Evolutionary conservation across 345 rosid genomes (phyloP), one percentile per base, ranked within the genome.

Genomic region (Noccaea caerulescens): DNA sequence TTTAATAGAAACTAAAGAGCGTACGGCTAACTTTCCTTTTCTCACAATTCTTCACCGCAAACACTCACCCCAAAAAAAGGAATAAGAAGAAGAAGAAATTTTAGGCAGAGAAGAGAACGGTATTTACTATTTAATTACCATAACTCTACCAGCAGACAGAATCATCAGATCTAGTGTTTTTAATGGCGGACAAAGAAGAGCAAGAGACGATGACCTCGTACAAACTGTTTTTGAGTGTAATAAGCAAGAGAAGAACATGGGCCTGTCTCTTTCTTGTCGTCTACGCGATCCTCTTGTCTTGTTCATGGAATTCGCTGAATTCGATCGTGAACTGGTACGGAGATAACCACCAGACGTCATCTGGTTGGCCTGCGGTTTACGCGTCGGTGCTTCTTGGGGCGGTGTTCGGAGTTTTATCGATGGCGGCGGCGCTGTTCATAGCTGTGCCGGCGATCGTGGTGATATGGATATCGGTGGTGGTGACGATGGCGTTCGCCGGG

Each of bases 241-340:
- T 93, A 89, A 93, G 98, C 96, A 93, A 88, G 75, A 86, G 98
- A 68, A 84, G 91, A 72, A 88, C 94, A 59, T 91, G 98, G 98
- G 96, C 81, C 50, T 85, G 86, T 70, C 80, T 91, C 30, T 93
- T 93, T 80, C 87, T 91, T 59, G 65, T 84, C 3, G 97, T 93
- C 1, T 91, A 93, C 72, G 90, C 88, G 14, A 71, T 78, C 74
- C 81, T 93, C 42, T 76, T 93, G 53, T 83, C 80, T n/a, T 87
- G 84, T 10, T 82, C 97, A 0, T 90, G 98, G 97, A 90, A 86
- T 76, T 84, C 80, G 37, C 80, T 93, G 2, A 85, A 87, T 72
- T 90, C 92, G 4, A 77, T 93, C 25, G 92, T 88, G 4, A 69
- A 84, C 47, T 90, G 97, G 96, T 82, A 87, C 81, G 54, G 86